phyloP scores from a whole-genome alignment of 2,329 filamentous ascomycete genomes.

The Colletotrichum zoysiae region DNA sequence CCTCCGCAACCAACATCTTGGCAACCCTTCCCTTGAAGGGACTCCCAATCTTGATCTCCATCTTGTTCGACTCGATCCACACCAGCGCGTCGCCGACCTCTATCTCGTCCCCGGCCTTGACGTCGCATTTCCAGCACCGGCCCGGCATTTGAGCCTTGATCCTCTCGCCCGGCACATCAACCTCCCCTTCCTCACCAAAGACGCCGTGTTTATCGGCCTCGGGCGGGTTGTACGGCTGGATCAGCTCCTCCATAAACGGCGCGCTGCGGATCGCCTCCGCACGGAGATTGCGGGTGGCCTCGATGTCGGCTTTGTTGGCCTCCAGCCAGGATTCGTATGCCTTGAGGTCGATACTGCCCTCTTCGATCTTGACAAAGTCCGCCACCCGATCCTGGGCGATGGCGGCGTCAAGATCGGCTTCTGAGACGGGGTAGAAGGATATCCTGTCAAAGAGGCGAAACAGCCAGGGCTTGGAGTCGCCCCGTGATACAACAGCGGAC shows the following conservation, averaged over 20 bases:
- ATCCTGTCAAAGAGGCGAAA: slow-evolving; percentile 52
- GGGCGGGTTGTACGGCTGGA: slow-evolving; percentile 45
- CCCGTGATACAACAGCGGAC: slow-evolving; percentile 2
- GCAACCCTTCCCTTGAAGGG: slow-evolving; percentile 46
- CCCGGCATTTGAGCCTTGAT: slow-evolving; percentile 51
- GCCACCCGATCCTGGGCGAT: slow-evolving; percentile 36
- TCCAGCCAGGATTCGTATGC: slow-evolving; percentile 51
- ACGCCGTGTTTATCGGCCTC: slow-evolving; percentile 23
- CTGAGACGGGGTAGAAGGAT: slow-evolving; percentile 49
- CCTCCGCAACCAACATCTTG: slow-evolving; percentile 46
- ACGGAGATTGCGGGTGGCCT: slow-evolving; percentile 42
- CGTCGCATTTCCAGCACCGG: slow-evolving; percentile 51
- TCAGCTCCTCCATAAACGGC: slow-evolving; percentile 49
- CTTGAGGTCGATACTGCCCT: slow-evolving; percentile 48
- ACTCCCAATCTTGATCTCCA: slow-evolving; percentile 53
- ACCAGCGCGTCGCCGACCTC: slow-evolving; percentile 49
- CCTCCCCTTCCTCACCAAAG: background rate
- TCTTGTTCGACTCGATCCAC: slow-evolving; percentile 54
- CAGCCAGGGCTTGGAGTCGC: slow-evolving; percentile 44
- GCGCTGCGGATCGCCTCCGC: slow-evolving; percentile 46
- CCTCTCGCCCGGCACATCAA: slow-evolving; percentile 43
- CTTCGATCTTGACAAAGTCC: slow-evolving; percentile 46
- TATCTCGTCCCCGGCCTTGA: slow-evolving; percentile 45
- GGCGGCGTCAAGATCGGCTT: slow-evolving; percentile 47
- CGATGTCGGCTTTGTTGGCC: slow-evolving; percentile 47